These are phyloP conservation scores for Trichosporon coremiiforme DNA, from an alignment of 1,284 basidiomycete genomes.

Conservation along the genomic window DNA sequence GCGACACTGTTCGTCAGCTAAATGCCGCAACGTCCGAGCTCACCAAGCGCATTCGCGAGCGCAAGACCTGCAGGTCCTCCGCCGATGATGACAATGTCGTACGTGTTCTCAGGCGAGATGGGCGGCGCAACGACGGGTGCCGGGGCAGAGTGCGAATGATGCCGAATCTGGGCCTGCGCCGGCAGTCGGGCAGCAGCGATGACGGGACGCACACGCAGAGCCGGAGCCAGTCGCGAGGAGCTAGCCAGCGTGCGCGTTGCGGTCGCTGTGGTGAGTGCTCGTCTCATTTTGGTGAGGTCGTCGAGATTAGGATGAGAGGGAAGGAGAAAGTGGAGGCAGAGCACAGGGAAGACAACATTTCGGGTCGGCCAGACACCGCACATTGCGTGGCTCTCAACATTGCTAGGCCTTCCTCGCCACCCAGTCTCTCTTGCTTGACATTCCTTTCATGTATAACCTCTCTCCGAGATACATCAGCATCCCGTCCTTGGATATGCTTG, in stretches of 20 bases:
- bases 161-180: not conserved
- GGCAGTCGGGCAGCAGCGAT: not conserved
- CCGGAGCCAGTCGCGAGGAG: not conserved
- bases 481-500: not conserved
- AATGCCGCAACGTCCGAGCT: conserved; percentile 35
- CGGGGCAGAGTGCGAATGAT: conserved; percentile 12
- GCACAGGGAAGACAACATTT: conserved; percentile 2
- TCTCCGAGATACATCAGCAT: not conserved
- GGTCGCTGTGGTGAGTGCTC: conserved; percentile 16
- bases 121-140: conserved; percentile 22
- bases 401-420: not conserved
- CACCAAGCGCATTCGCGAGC: conserved; percentile 82
- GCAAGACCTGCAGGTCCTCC: conserved; percentile 91
- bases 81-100: conserved; percentile 89
- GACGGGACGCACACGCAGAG: not conserved
- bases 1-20: conserved; percentile 27
- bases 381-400: not conserved
- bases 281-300: conserved; percentile 11
- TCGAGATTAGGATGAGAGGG: not conserved
- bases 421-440: not conserved
- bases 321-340: not conserved
- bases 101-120: conserved; percentile 50
- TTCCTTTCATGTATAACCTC: not conserved
- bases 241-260: conserved; percentile 7
- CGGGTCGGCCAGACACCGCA: conserved; percentile 17